Evolutionary conservation across 768 basidiomycete species (phyloP).

Genomic region (Rhodosporidiobolus sp.): DNA sequence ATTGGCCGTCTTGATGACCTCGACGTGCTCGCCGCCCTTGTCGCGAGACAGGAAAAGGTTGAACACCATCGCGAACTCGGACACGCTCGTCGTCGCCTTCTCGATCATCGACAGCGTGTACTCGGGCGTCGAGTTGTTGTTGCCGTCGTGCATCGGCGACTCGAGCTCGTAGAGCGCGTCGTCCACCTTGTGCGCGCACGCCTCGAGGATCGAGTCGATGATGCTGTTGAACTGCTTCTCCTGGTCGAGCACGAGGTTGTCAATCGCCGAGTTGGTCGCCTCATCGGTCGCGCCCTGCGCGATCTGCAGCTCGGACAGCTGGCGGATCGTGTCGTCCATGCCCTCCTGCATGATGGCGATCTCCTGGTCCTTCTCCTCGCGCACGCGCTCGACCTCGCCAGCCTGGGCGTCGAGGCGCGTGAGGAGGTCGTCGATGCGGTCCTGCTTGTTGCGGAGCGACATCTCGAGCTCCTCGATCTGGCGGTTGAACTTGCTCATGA

Average conservation of each 20-base stretch:
- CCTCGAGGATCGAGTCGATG: constrained; percentile 95
- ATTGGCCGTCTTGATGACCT: constrained; percentile 96
- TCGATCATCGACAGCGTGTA: constrained; percentile 98
- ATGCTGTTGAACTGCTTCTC: constrained; percentile 97
- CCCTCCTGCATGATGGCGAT: constrained; percentile 92
- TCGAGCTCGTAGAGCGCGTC: constrained; percentile 97
- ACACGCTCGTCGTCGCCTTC: constrained; percentile 89
- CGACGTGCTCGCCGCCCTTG: constrained; percentile 87
- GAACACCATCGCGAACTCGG: constrained; percentile 91
- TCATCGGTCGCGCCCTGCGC: constrained; percentile 78
- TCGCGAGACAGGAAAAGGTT: constrained; percentile 80
- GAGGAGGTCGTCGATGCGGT: constrained; percentile 90
- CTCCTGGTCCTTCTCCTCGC: constrained; percentile 97
- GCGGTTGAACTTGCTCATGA: constrained; percentile 90
- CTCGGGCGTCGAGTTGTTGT: constrained; percentile 95
- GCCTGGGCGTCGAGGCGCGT: constrained; percentile 70
- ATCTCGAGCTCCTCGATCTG: constrained; percentile 96
- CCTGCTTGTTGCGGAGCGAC: constrained; percentile 89
- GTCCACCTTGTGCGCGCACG: constrained; percentile 94
- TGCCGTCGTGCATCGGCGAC: constrained; percentile 89
- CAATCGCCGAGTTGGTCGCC: constrained; percentile 93
- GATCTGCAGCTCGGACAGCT: constrained; percentile 80
- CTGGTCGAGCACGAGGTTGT: constrained; percentile 91
- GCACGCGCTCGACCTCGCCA: constrained; percentile 71
- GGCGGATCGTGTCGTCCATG: constrained; percentile 85